Evolutionary conservation across 192 early-diverging fungal genomes (phyloP), one percentile per base, ranked within the genome.

Genomic region (Chytriomyces sp.): DNA sequence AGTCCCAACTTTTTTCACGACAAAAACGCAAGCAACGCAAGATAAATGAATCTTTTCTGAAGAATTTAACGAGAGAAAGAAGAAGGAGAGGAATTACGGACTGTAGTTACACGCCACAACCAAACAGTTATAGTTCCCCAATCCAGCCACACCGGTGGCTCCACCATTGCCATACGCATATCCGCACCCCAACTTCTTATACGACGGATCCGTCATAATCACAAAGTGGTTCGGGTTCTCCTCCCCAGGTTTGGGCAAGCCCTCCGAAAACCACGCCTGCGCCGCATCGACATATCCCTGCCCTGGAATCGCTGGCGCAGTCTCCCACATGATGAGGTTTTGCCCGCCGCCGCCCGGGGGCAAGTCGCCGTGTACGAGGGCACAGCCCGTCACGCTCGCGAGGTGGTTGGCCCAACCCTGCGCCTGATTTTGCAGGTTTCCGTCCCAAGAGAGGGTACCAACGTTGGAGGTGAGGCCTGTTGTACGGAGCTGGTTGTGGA

Each of bases 61-160:
- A 44, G 8, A 12, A 44, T 44, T n/a, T 12, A 44, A 44, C 8
- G 19, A 44, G 41, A 8, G 10, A 44, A 12, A 44, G 19, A 57
- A 57, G 26, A 25, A 57, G 28, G 28, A 57, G 12, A 12, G 19
- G 41, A n/a, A n/a, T 44, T 44, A 12, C 30, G n/a, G 30, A 58
- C n/a, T 25, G 56, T 61, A 61, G 28, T 61, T 37, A 38, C 59
- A 61, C 14, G 59, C 28, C 31, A 61, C 38, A 1, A 61, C 59
- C 14, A 25, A 14, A 61, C 59, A 61, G 14, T 61, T 19, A 2
- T 30, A 17, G 17, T 37, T 25, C 14, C 30, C 33, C 14, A 49
- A 22, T 2, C 44, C 44, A 49, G 17, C 44, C 2, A 49, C 44
- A 3, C 22, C 22, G 2, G 44, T 49, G 0, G 44, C 17, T n/a